Conservation (phyloP, 257 asterid genomes). For the Asclepias syriaca region DNA sequence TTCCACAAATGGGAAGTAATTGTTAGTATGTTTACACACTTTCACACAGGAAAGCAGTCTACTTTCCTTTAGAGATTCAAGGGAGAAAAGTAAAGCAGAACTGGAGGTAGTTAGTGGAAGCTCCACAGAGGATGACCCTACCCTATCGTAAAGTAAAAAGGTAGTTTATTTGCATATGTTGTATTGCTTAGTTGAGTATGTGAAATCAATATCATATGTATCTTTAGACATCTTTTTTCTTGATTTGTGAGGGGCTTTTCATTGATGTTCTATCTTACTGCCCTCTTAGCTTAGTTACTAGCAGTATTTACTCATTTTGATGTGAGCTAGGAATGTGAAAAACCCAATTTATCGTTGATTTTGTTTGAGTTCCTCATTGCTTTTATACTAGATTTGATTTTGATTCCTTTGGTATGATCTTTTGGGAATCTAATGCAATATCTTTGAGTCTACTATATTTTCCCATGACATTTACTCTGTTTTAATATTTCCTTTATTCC, state of each 20-base stretch:
- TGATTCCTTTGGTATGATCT: too few relatives aligned
- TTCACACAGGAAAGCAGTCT: conserved; percentile 55
- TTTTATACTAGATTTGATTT: neutral
- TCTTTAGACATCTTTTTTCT: neutral
- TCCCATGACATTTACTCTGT: too few relatives aligned
- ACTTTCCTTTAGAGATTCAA: conserved; percentile 45
- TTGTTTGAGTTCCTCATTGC: neutral
- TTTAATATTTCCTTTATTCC: too few relatives aligned
- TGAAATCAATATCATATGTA: neutral
- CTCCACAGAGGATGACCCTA: conserved; percentile 25
- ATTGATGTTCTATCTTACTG: neutral
- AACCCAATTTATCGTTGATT: neutral
- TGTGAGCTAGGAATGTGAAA: neutral
- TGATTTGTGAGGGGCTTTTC: conserved; percentile 2
- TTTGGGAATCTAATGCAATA: too few relatives aligned
- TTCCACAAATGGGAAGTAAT: neutral
- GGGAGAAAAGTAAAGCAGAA: conserved; percentile 57
- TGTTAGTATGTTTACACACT: neutral
- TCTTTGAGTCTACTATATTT: too few relatives aligned
- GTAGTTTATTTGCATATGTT: too few relatives aligned
- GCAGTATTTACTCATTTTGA: neutral
- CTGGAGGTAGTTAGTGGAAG: conserved; percentile 32
- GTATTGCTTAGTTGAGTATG: neutral
- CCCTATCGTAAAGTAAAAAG: conserved; percentile 8
- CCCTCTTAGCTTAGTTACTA: neutral